A percentile compares a stretch with the other conserved stretches of the same genome.
phyloP scores from a whole-genome alignment of 2,329 filamentous ascomycete species.

The Colletotrichum acutatum region DNA sequence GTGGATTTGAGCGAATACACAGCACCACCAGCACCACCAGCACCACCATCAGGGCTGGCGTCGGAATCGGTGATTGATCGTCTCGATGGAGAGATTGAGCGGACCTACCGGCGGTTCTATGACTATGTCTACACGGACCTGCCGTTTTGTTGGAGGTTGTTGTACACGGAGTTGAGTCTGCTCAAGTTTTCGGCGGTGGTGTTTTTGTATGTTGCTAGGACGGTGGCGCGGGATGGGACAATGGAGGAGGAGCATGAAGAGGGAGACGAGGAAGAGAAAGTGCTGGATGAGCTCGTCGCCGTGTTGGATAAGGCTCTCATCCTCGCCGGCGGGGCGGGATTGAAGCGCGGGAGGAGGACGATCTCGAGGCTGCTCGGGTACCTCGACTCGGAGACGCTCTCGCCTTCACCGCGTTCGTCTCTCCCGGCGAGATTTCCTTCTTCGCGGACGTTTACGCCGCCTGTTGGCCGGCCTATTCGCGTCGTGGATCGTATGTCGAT shows the following conservation, averaged over 20 bases:
- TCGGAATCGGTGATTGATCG: background rate
- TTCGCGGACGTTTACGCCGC: slow-evolving; percentile 50
- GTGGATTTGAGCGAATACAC: background rate
- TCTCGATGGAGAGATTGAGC: slow-evolving; percentile 22
- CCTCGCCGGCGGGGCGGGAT: slow-evolving; percentile 72
- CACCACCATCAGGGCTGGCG: no score
- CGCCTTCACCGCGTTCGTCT: no score
- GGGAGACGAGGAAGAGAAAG: slow-evolving; percentile 3
- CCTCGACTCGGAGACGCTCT: background rate
- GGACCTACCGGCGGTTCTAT: slow-evolving; percentile 61
- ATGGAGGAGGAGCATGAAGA: background rate
- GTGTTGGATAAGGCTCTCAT: slow-evolving; percentile 82
- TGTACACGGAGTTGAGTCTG: slow-evolving; percentile 78
- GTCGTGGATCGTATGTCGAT: slow-evolving; percentile 61
- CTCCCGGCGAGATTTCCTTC: slow-evolving; percentile 40
- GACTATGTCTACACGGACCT: slow-evolving; percentile 75
- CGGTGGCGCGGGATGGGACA: background rate
- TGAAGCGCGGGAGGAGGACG: slow-evolving; percentile 59
- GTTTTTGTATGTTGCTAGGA: background rate
- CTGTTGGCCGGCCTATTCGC: slow-evolving; percentile 53
- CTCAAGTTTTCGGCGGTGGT: slow-evolving; percentile 60
- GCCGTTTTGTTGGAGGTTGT: slow-evolving; percentile 73
- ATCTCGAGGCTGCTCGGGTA: slow-evolving; percentile 52
- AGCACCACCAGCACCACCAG: background rate
- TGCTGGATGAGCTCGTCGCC: slow-evolving; percentile 68